phyloP scores from a whole-genome alignment of 148 eudicot species.

The Cornus kousa region DNA sequence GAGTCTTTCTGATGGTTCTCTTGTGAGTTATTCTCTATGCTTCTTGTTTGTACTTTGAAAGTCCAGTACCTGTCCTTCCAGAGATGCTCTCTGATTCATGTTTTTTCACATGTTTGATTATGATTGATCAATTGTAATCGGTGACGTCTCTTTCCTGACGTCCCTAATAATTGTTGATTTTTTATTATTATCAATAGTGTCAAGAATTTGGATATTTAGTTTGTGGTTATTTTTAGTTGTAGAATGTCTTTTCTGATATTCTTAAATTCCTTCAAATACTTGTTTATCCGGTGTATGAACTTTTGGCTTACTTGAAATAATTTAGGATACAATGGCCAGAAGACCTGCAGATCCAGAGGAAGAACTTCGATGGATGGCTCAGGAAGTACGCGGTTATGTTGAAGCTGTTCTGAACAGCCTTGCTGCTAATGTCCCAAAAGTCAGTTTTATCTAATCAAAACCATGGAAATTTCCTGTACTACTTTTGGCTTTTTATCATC shows the following conservation, averaged over 20 bases:
- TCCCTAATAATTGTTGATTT: not conserved
- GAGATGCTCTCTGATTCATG: not conserved
- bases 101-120: not conserved
- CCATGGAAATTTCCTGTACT: not conserved
- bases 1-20: constrained; percentile 93
- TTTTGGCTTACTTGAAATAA: constrained; percentile 13
- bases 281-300: not conserved
- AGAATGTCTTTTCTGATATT: not conserved
- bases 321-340: constrained; percentile 89
- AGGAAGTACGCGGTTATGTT: constrained; percentile 97
- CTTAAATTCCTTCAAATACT: not conserved
- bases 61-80: not conserved
- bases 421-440: constrained; percentile 97
- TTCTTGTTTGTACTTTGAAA: not conserved
- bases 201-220: not conserved
- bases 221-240: not conserved
- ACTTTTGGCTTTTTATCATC: constrained; percentile 1
- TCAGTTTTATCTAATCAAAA: constrained; percentile 22
- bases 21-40: constrained; percentile 48
- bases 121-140: not conserved
- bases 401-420: constrained; percentile 96
- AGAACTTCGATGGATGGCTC: constrained; percentile 99
- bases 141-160: not conserved
- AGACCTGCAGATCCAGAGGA: constrained; percentile 97
- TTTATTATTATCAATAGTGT: not conserved